Percentiles rank a stretch among this genome's conserved stretches.
Conservation (phyloP, 176 grass and related monocot genomes). For the Ensete ventricosum region DNA sequence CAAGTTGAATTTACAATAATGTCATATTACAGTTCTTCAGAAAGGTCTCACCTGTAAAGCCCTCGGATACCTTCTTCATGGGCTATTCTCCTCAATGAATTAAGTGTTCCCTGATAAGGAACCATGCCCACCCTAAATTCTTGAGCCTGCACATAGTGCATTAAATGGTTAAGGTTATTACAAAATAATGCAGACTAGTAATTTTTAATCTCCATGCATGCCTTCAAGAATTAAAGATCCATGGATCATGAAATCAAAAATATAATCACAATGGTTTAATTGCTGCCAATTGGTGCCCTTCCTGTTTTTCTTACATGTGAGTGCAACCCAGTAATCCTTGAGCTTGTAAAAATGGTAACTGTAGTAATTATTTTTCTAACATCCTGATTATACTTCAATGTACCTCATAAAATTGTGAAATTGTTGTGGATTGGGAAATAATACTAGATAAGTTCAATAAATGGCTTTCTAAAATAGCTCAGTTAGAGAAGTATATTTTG, state of each 20-base stretch:
- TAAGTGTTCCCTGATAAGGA: conserved; percentile 66
- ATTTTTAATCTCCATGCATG: background rate
- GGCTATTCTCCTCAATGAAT: conserved; percentile 69
- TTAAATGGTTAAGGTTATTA: background rate
- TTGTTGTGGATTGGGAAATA: too few species aligned
- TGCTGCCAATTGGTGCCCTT: too few species aligned
- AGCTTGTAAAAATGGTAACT: background rate
- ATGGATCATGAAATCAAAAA: background rate
- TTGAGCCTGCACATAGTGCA: conserved; percentile 56
- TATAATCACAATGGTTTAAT: background rate
- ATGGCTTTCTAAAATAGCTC: background rate
- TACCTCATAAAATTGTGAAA: background rate
- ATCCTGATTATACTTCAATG: background rate
- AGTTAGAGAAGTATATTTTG: background rate
- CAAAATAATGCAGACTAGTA: background rate
- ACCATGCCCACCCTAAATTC: conserved; percentile 42
- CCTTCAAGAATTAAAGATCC: background rate
- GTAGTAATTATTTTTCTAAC: background rate
- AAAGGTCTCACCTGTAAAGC: conserved; percentile 57
- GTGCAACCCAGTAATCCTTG: background rate
- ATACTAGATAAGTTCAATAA: too few species aligned
- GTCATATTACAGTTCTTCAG: background rate
- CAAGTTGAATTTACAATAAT: background rate
- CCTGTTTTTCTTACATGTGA: background rate
- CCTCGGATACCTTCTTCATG: conserved; percentile 86